Percentiles rank a stretch among this genome's conserved stretches.
Conservation (phyloP, 2,329 filamentous ascomycete genomes). For the Scedosporium dehoogii region DNA sequence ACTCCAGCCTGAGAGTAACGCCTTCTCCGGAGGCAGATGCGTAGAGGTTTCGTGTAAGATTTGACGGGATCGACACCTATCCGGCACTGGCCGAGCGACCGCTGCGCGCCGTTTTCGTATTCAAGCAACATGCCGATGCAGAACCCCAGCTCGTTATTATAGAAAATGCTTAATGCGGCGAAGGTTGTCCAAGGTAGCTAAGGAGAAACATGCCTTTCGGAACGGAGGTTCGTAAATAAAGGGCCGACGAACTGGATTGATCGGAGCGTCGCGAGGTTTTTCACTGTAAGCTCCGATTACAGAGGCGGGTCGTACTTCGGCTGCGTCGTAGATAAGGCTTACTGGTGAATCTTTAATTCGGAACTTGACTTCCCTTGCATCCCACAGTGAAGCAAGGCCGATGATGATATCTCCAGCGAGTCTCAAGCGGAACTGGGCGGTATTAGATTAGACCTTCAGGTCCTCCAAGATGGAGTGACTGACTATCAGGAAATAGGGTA, state of each 20-base stretch:
- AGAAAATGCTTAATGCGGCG: constrained; percentile 8
- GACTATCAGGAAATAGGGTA: neutral
- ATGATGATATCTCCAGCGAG: constrained; percentile 9
- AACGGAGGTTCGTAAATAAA: constrained; percentile 5
- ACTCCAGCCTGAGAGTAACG: neutral
- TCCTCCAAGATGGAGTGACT: too few species aligned
- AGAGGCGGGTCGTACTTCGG: constrained; percentile 6
- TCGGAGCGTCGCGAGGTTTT: neutral
- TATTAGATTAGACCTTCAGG: neutral
- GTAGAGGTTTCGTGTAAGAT: constrained; percentile 7
- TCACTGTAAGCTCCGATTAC: constrained; percentile 9
- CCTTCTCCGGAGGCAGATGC: constrained; percentile 8
- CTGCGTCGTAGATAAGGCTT: constrained; percentile 7
- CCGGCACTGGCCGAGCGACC: constrained; percentile 12
- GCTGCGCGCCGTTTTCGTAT: constrained; percentile 10
- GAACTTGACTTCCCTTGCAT: constrained; percentile 3
- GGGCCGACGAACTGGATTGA: constrained; percentile 3
- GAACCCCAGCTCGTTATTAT: neutral
- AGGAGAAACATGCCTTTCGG: constrained; percentile 8
- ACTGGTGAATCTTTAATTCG: constrained; percentile 5
- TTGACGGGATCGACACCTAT: constrained; percentile 8
- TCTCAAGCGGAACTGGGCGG: constrained; percentile 10
- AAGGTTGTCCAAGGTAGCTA: constrained; percentile 7
- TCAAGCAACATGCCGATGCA: constrained; percentile 11
- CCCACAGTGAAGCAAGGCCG: neutral